Evolutionary conservation across 2,329 filamentous ascomycete species (phyloP).

Genomic region (Botrytis deweyae): DNA sequence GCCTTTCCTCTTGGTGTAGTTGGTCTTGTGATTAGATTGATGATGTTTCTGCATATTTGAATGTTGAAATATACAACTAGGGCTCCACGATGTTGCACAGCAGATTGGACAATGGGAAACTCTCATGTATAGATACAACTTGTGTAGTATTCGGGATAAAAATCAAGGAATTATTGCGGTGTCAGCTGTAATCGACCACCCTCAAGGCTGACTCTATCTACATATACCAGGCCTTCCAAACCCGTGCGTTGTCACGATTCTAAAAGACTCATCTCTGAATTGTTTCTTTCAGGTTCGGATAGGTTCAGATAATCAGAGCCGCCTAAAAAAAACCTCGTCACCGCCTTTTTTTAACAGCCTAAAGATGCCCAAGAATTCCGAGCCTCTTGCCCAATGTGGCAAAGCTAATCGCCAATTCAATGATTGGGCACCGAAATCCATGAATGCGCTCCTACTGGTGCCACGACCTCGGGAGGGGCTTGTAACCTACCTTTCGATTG

Average conservation of each 20-base stretch:
- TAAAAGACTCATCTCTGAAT: conserved; percentile 9
- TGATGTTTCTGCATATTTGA: conserved; percentile 17
- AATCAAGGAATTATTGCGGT: background rate
- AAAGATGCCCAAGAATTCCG: conserved; percentile 25
- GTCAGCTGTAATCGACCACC: conserved; percentile 18
- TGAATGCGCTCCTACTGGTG: conserved; percentile 25
- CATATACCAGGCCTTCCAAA: conserved; percentile 19
- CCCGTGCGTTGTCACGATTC: conserved; percentile 18
- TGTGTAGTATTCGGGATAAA: conserved; percentile 3
- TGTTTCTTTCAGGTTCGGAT: conserved; percentile 6
- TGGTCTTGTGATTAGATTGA: conserved; percentile 19
- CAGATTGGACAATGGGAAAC: conserved; percentile 16
- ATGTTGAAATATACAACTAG: background rate
- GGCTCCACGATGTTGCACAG: conserved; percentile 16
- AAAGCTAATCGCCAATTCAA: conserved; percentile 21
- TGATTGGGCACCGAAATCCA: conserved; percentile 25
- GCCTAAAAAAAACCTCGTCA: conserved; percentile 9
- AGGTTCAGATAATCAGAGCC: conserved; percentile 11
- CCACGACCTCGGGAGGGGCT: conserved; percentile 27
- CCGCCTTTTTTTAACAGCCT: conserved; percentile 21
- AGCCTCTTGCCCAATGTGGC: conserved; percentile 25
- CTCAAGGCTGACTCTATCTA: conserved; percentile 20
- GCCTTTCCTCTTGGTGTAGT: conserved; percentile 19
- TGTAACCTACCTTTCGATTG: conserved; percentile 14
- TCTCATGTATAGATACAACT: background rate